Evolutionary conservation across 495 filamentous ascomycete species (phyloP).

Genomic region (Neurospora sp.): DNA sequence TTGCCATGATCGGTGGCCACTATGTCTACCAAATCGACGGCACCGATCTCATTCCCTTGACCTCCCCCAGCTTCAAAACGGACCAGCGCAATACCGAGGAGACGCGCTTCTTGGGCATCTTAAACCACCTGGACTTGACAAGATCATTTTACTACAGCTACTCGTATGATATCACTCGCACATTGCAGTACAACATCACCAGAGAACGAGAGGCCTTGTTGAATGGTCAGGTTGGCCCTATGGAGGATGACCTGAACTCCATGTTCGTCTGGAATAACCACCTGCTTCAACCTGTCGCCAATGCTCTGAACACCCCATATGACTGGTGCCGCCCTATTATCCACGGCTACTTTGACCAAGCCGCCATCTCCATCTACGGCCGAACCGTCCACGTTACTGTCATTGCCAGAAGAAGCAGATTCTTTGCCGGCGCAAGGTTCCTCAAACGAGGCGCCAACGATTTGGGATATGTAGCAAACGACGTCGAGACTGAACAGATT

Average conservation of each 20-base stretch:
- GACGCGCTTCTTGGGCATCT: conserved; percentile 73
- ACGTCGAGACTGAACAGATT: conserved; percentile 99
- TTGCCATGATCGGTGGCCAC: conserved; percentile 92
- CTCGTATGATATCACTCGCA: conserved; percentile 90
- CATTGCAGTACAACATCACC: conserved; percentile 86
- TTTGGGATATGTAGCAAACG: conserved; percentile 92
- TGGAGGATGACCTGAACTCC: conserved; percentile 63
- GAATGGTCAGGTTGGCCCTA: conserved; percentile 48
- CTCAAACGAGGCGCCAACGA: conserved; percentile 94
- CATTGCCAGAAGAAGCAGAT: conserved; percentile 83
- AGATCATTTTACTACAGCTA: conserved; percentile 97
- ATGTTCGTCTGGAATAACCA: conserved; percentile 99
- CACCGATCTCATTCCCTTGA: conserved; percentile 87
- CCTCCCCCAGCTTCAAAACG: conserved; percentile 56
- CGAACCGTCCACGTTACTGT: conserved; percentile 82
- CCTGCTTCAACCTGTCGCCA: conserved; percentile 66
- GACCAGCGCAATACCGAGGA: conserved; percentile 81
- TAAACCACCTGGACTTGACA: conserved; percentile 83
- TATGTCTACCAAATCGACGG: conserved; percentile 92
- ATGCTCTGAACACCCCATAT: conserved; percentile 63
- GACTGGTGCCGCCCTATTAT: conserved; percentile 97
- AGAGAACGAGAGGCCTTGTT: conserved; percentile 61
- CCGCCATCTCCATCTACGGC: conserved; percentile 74
- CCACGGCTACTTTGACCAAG: conserved; percentile 92
- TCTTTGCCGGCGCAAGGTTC: conserved; percentile 90